Percentiles rank a stretch among this genome's conserved stretches.
These are phyloP conservation scores for Hapsidospora chrysogenum DNA, from an alignment of 495 filamentous ascomycete species.

Conservation along the genomic window DNA sequence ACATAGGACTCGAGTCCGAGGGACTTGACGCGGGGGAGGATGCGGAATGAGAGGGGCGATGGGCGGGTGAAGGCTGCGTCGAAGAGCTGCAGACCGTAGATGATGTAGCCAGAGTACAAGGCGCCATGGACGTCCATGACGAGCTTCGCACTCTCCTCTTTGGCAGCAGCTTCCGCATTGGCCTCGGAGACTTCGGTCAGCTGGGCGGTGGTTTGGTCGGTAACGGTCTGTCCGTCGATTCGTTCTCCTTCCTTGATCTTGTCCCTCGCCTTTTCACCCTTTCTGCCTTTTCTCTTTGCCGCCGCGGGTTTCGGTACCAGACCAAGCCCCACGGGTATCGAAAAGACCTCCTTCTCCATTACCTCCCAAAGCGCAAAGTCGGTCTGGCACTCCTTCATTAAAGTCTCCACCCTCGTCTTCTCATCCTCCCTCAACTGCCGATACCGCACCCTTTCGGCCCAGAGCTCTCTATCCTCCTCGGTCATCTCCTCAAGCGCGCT, in stretches of 20 bases:
- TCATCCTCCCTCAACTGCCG: conserved; percentile 21
- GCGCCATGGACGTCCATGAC: conserved; percentile 39
- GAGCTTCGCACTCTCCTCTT: conserved; percentile 11
- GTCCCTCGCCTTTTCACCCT: conserved; percentile 4
- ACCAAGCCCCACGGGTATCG: conserved; percentile 30
- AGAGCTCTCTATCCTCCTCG: not conserved
- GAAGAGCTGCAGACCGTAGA: conserved; percentile 46
- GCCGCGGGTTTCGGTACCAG: conserved; percentile 7
- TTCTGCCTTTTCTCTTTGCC: conserved; percentile 4
- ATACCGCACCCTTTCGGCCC: conserved; percentile 8
- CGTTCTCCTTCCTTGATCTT: not conserved
- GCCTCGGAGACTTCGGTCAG: not conserved
- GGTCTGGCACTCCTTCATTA: conserved; percentile 32
- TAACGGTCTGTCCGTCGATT: not conserved
- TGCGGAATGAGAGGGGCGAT: conserved; percentile 40
- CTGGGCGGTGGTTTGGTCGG: not conserved
- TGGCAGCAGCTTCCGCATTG: not conserved
- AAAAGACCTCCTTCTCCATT: conserved; percentile 52
- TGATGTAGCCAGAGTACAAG: conserved; percentile 50
- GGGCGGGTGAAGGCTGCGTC: conserved; percentile 37
- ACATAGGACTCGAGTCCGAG: conserved; percentile 55
- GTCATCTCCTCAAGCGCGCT: conserved; percentile 3
- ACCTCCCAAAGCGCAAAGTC: conserved; percentile 59
- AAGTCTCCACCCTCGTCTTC: conserved; percentile 24
- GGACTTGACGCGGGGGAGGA: conserved; percentile 54